Conservation (phyloP, 768 basidiomycete genomes). For the Termitomyces sp. region DNA sequence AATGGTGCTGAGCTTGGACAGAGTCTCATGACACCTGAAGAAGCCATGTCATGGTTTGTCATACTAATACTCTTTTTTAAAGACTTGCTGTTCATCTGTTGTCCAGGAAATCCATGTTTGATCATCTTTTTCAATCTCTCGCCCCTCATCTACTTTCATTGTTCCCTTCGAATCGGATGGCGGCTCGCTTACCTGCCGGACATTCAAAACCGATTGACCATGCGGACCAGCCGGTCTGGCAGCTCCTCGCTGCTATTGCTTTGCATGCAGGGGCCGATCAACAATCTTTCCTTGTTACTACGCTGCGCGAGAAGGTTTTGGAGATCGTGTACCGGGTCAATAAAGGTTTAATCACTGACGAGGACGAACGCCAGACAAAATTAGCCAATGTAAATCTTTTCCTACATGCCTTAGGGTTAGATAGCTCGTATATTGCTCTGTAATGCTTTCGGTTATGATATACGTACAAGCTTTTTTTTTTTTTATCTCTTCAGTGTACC, state of each 20-base stretch:
- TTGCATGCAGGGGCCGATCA: constrained; percentile 83
- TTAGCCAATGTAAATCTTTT: constrained; percentile 93
- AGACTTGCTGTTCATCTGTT: constrained; percentile 9
- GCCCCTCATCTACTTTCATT: constrained; percentile 73
- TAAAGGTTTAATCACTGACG: constrained; percentile 69
- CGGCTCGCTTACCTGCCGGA: constrained; percentile 36
- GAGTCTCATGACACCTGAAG: constrained; percentile 58
- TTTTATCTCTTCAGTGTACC: neutral
- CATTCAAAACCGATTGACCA: constrained; percentile 51
- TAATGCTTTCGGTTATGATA: constrained; percentile 28
- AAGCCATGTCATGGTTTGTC: constrained; percentile 70
- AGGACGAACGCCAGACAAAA: constrained; percentile 74
- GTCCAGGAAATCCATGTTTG: constrained; percentile 81
- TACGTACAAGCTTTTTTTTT: constrained; percentile 1
- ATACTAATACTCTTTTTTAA: neutral
- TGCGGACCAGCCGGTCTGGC: constrained; percentile 92
- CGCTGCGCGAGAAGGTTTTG: constrained; percentile 89
- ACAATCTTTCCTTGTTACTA: constrained; percentile 82
- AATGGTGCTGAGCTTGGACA: constrained; percentile 54
- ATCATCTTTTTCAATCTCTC: constrained; percentile 81
- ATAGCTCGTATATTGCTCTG: constrained; percentile 68
- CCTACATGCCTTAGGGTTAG: constrained; percentile 72
- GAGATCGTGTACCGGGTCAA: constrained; percentile 83
- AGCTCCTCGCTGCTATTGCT: constrained; percentile 87
- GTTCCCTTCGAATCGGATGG: constrained; percentile 86